Conservation (phyloP, 2,329 filamentous ascomycete species). For the Aspergillus ochraceoroseus region DNA sequence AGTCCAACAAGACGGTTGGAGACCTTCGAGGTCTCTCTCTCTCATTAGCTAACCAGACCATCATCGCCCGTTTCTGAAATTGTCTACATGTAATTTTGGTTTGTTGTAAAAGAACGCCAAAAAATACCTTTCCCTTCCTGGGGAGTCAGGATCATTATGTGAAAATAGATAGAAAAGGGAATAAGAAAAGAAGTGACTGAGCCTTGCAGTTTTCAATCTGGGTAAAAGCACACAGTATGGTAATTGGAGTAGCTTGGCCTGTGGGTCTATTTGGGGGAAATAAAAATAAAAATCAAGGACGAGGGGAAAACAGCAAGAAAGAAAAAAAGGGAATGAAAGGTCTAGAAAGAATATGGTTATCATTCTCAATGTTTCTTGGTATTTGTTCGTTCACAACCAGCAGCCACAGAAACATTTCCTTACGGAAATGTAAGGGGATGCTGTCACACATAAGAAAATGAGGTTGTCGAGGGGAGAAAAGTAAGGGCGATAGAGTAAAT, state of each 20-base stretch:
- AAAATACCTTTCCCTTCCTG: constrained; percentile 8
- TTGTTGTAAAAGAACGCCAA: constrained; percentile 5
- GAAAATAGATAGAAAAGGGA: constrained; percentile 11
- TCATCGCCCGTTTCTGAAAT: constrained; percentile 3
- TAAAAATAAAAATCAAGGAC: not conserved
- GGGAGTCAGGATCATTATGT: constrained; percentile 4
- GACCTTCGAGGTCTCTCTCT: not conserved
- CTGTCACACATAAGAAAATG: not conserved
- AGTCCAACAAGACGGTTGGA: too few species aligned
- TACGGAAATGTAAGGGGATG: constrained; percentile 4
- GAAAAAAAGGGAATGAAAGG: not conserved
- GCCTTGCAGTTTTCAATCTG: constrained; percentile 2
- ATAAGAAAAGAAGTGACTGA: not conserved
- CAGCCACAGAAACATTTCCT: constrained; percentile 1
- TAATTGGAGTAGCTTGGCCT: constrained; percentile 1
- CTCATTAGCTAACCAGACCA: not conserved
- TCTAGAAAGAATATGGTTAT: constrained; percentile 2
- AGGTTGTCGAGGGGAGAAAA: not conserved
- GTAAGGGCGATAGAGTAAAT: constrained; percentile 1
- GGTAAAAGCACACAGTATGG: not conserved
- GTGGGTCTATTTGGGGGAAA: constrained; percentile 9
- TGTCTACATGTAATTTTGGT: constrained; percentile 13
- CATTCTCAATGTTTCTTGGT: constrained; percentile 4
- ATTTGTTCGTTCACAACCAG: constrained; percentile 5
- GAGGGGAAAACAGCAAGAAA: constrained; percentile 3